Percentiles rank a stretch among this genome's conserved stretches.
Conservation (phyloP, 495 filamentous ascomycete species). For the Penicillium pancosmium region DNA sequence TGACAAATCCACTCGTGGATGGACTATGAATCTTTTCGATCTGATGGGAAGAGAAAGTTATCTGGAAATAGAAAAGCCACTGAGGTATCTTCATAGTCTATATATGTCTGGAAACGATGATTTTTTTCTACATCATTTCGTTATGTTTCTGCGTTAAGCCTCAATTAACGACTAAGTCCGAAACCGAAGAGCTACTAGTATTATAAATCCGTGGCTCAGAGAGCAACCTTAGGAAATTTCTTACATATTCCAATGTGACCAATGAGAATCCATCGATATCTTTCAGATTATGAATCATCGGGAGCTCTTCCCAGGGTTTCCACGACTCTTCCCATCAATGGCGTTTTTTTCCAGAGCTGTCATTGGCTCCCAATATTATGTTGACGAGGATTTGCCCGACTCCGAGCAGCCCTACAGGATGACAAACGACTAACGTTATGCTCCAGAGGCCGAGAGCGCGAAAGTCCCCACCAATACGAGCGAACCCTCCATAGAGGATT, state of each 20-base stretch:
- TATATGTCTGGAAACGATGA: not conserved
- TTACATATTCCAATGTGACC: not conserved
- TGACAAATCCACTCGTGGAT: slow-evolving; percentile 1
- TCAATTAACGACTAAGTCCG: not conserved
- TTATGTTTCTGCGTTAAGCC: slow-evolving; percentile 6
- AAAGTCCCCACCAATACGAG: not conserved
- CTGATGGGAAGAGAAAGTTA: not conserved
- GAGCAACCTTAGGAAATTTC: not conserved
- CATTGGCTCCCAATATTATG: not conserved
- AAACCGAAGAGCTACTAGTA: not conserved
- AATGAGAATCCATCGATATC: not conserved
- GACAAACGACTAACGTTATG: slow-evolving; percentile 7
- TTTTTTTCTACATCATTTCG: not conserved
- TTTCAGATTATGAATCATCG: not conserved
- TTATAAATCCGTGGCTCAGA: slow-evolving; percentile 3
- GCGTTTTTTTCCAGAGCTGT: not conserved
- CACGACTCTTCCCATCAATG: not conserved
- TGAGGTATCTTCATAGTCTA: slow-evolving; percentile 1
- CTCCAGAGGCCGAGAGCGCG: not conserved
- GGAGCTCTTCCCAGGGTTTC: not conserved
- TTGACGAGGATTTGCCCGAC: not conserved
- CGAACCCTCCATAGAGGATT: not conserved
- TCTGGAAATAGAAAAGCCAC: not conserved
- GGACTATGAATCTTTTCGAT: not conserved
- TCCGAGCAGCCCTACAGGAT: slow-evolving; percentile 2